phyloP scores from a whole-genome alignment of 106 monocot species.

The Platanthera guangdongensis region DNA sequence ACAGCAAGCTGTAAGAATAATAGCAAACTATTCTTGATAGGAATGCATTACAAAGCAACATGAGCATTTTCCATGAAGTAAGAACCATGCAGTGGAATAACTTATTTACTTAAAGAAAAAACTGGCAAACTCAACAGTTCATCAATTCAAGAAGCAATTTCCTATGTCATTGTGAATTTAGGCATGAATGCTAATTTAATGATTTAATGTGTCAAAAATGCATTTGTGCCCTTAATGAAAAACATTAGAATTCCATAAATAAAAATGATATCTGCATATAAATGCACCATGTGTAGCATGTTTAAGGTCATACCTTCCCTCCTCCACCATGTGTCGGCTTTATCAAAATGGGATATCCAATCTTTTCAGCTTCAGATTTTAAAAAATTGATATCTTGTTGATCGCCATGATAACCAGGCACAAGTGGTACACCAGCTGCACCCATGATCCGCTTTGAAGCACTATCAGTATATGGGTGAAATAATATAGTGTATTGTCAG shows the following conservation, averaged over 20 bases:
- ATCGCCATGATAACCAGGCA: conserved; percentile 90
- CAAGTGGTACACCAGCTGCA: conserved; percentile 90
- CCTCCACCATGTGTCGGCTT: conserved; percentile 99
- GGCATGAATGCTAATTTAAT: background rate
- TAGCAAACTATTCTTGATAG: background rate
- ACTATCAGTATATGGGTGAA: conserved; percentile 24
- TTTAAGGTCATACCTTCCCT: conserved; percentile 59
- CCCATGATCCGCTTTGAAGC: conserved; percentile 99
- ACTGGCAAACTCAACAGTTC: background rate
- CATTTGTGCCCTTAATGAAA: background rate
- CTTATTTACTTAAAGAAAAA: background rate
- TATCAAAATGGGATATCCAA: conserved; percentile 92
- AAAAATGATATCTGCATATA: no score
- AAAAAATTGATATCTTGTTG: conserved; percentile 71
- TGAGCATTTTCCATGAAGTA: background rate
- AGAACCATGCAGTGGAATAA: background rate
- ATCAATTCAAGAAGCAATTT: background rate
- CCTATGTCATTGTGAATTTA: background rate
- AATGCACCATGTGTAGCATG: background rate
- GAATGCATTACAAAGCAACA: background rate
- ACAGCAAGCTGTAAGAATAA: conserved; percentile 11
- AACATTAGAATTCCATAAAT: no score
- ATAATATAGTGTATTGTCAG: background rate
- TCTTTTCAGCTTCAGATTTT: conserved; percentile 82
- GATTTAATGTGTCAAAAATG: background rate